Conservation (phyloP, 2,329 filamentous ascomycete genomes). For the Periconia sp. region DNA sequence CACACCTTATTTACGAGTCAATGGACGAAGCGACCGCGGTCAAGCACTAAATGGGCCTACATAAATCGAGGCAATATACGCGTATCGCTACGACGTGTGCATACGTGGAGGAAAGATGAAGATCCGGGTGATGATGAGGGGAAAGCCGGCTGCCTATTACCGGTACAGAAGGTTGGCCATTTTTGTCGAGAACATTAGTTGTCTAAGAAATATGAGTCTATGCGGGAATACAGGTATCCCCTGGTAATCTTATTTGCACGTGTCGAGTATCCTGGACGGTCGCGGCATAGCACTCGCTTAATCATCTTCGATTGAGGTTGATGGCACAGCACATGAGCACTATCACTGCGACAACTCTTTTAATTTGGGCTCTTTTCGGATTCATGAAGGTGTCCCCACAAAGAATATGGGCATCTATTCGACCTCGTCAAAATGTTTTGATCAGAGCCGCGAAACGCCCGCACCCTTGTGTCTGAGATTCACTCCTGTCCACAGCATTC, state of each 20-base stretch:
- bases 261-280: constrained; percentile 18
- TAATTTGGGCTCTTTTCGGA: constrained; percentile 1
- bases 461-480: constrained; percentile 6
- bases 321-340: constrained; percentile 5
- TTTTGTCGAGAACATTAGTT: constrained; percentile 22
- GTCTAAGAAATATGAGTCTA: constrained; percentile 21
- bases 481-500: constrained; percentile 20
- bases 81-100: too few species aligned
- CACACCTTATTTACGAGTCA: too few species aligned
- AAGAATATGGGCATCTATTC: constrained; percentile 1
- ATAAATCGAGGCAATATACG: too few species aligned
- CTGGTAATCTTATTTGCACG: constrained; percentile 22
- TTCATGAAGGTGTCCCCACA: not conserved
- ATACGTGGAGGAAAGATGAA: too few species aligned
- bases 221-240: constrained; percentile 24
- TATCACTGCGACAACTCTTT: constrained; percentile 9
- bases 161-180: constrained; percentile 15
- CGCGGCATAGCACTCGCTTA: constrained; percentile 3
- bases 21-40: too few species aligned
- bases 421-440: constrained; percentile 12
- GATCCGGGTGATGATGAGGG: not conserved
- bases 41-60: not conserved
- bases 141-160: not conserved
- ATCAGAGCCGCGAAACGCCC: constrained; percentile 13
- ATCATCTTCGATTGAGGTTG: constrained; percentile 10